Conservation (phyloP, 176 grass and related monocot species). For the Cocos nucifera region DNA sequence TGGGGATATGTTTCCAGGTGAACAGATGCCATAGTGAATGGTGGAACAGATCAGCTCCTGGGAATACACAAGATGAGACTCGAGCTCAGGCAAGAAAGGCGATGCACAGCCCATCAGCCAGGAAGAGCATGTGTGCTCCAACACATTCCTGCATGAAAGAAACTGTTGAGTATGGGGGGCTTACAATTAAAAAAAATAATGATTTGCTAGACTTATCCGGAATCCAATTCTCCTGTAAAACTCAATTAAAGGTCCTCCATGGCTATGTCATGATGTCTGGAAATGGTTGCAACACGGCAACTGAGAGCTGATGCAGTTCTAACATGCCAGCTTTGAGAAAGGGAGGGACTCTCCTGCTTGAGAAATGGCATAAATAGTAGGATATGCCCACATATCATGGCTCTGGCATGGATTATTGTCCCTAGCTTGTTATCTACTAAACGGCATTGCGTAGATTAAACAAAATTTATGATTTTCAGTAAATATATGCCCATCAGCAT, state of each 20-base stretch:
- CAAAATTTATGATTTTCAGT: too few species aligned
- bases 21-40: slow-evolving; percentile 52
- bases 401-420: too few species aligned
- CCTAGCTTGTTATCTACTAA: too few species aligned
- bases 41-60: slow-evolving; percentile 51
- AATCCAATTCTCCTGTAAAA: slow-evolving; percentile 29
- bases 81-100: slow-evolving; percentile 72
- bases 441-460: too few species aligned
- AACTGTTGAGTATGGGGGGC: slow-evolving; percentile 89
- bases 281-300: slow-evolving; percentile 17
- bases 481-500: too few species aligned
- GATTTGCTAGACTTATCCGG: slow-evolving; percentile 33
- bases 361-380: too few species aligned
- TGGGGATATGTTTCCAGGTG: slow-evolving; percentile 67
- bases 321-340: too few species aligned
- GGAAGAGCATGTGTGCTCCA: slow-evolving; percentile 61
- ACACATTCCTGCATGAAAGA: slow-evolving; percentile 95
- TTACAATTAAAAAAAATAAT: slow-evolving; percentile 44
- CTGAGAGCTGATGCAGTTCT: background rate
- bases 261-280: slow-evolving; percentile 18
- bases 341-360: too few species aligned
- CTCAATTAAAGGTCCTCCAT: slow-evolving; percentile 37
- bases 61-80: slow-evolving; percentile 56
- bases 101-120: slow-evolving; percentile 82
- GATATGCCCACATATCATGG: too few species aligned